These are phyloP conservation scores for Zygosaccharomyces rouxii DNA, from an alignment of 805 yeast species.

Conservation along the genomic window DNA sequence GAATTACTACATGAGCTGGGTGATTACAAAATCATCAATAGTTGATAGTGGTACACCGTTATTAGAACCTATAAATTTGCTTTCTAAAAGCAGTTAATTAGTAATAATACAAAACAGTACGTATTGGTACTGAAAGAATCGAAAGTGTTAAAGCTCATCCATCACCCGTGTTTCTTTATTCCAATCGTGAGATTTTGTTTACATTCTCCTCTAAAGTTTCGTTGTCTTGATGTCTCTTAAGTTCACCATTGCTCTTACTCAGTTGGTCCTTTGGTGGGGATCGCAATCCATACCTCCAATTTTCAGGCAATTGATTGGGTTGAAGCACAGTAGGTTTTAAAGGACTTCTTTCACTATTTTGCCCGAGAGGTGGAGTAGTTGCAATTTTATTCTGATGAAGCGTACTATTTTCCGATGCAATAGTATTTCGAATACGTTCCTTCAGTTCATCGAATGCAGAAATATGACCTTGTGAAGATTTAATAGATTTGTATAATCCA, in stretches of 20 bases:
- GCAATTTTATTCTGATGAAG: background rate
- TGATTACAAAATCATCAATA: conserved; percentile 46
- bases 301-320: conserved; percentile 5
- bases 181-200: conserved; percentile 10
- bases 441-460: conserved; percentile 8
- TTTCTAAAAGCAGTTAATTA: background rate
- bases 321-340: conserved; percentile 9
- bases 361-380: background rate
- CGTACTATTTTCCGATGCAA: background rate
- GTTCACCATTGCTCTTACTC: background rate
- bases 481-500: conserved; percentile 9
- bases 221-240: conserved; percentile 9
- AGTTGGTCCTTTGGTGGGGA: conserved; percentile 9
- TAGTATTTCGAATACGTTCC: conserved; percentile 7
- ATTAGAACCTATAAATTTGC: background rate
- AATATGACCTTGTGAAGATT: conserved; percentile 8
- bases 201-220: conserved; percentile 10
- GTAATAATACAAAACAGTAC: conserved; percentile 9
- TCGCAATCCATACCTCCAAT: conserved; percentile 3
- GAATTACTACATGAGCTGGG: conserved; percentile 44
- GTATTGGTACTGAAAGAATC: background rate
- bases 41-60: conserved; percentile 18
- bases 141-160: background rate
- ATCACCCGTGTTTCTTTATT: background rate
- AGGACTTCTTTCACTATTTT: conserved; percentile 9